Evolutionary conservation across 352 stramenopile genomes (phyloP), one percentile per base, ranked within the genome.

Genomic region (Globisporangium radiosum): DNA sequence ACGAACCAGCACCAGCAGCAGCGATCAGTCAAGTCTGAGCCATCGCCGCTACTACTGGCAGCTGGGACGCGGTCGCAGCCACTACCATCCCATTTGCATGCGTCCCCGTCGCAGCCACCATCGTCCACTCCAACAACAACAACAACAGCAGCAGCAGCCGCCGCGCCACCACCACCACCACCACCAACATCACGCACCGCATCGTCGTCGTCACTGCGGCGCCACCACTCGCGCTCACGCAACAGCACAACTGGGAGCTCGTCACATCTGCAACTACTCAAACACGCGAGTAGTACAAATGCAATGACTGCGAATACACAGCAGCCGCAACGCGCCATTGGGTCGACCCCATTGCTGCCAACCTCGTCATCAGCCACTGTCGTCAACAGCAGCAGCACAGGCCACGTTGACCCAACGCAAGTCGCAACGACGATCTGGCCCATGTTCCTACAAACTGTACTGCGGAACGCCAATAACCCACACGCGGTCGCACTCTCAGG

Each of bases 381-480:
- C 25, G 25, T 33, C 45, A 57, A 8, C 57, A 40, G 50, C 52
- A 61, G 47, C 47, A 43, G 44, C 37, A 44, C 40, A 44, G 19
- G 43, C 14, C 15, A 52, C n/a, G 47, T 65, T 11, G 60, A 61
- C 48, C 40, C 60, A 40, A 65, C 54, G 13, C 36, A 42, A 40
- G 42, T 38, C 8, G 13, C 54, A 4, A 19, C 54, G 7, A 65
- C 60, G 4, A 42, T 65, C 47, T 65, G 60, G 60, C 47, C 54
- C 15, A 33, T 65, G 14, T 65, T 65, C 44, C 45, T 61, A 47
- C 60, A 65, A 42, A 65, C 52, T 5, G 60, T 65, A 5, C 42
- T 65, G 47, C 60, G 60, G 39, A 47, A 61, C 47, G 56, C 60
- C 3, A 60, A 52, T 54, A 39, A 57, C 36, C 10, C 60, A 4